Conservation (phyloP, 495 filamentous ascomycete genomes). For the Penicillium lividum region DNA sequence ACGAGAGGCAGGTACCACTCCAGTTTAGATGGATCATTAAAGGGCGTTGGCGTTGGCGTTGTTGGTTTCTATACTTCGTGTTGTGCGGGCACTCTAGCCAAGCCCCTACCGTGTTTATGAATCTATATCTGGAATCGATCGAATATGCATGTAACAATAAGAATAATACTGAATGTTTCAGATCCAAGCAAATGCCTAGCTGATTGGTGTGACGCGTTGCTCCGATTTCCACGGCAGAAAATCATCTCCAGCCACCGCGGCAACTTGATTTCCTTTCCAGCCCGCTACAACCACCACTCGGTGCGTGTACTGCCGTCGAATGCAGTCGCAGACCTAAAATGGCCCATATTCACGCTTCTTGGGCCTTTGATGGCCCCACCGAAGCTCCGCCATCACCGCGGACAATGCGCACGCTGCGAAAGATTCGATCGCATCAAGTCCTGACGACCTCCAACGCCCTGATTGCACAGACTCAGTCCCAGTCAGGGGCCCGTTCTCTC, state of each 20-base stretch:
- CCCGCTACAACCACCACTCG: conserved; percentile 9
- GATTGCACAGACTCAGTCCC: conserved; percentile 41
- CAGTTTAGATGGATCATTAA: conserved; percentile 18
- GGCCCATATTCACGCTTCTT: conserved; percentile 26
- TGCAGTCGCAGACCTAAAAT: conserved; percentile 20
- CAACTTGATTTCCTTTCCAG: conserved; percentile 1
- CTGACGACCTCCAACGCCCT: conserved; percentile 39
- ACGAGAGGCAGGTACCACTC: conserved; percentile 23
- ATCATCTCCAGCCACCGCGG: conserved; percentile 29
- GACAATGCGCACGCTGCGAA: conserved; percentile 50
- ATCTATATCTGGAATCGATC: not conserved
- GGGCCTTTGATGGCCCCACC: conserved; percentile 33
- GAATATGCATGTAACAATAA: conserved; percentile 1
- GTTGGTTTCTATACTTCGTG: not conserved
- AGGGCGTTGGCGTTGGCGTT: conserved; percentile 15
- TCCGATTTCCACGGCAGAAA: conserved; percentile 31
- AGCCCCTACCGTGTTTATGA: not conserved
- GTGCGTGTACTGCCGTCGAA: conserved; percentile 8
- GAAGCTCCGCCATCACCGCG: conserved; percentile 46
- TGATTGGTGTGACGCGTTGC: conserved; percentile 8
- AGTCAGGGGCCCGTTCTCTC: conserved; percentile 22
- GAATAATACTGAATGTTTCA: not conserved
- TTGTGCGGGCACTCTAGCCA: not conserved
- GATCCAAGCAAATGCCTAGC: conserved; percentile 1
- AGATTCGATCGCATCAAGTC: conserved; percentile 54